A percentile compares a stretch with the other conserved stretches of the same genome.
Evolutionary conservation across 78 protist species (phyloP).

Genomic region (Chrysochromulina tobinii): DNA sequence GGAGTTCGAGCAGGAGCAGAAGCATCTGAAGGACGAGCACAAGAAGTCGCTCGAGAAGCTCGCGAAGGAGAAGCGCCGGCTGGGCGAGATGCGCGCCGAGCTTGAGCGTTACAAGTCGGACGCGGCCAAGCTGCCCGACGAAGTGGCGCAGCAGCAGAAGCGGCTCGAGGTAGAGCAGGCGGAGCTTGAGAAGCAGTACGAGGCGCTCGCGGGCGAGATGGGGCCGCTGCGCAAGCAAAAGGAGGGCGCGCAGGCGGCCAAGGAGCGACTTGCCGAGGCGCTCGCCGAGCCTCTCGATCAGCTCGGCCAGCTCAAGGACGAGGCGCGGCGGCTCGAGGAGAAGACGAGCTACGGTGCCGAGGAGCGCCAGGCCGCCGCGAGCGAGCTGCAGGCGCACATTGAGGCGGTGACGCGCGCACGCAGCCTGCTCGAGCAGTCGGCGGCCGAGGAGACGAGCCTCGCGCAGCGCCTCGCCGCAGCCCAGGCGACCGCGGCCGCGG

Average conservation of each 20-base stretch:
- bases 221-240: neutral
- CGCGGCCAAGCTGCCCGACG: neutral
- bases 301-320: too few species aligned
- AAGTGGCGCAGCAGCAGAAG: neutral
- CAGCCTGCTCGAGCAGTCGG: neutral
- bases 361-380: too few species aligned
- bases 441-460: neutral
- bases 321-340: too few species aligned
- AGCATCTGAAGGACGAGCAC: conserved; percentile 6
- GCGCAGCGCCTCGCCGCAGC: neutral
- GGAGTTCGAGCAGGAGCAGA: conserved; percentile 27
- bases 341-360: too few species aligned
- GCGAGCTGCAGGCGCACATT: too few species aligned
- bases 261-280: neutral
- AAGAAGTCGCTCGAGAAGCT: conserved; percentile 23
- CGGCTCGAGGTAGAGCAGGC: neutral
- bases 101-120: neutral
- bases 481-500: too few species aligned
- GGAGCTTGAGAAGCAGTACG: neutral
- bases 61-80: neutral
- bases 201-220: neutral
- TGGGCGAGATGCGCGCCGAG: neutral
- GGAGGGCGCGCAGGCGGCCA: neutral
- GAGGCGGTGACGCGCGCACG: too few species aligned
- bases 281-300: too few species aligned